phyloP scores from a whole-genome alignment of 768 basidiomycete genomes.

The Collybiopsis luxurians region DNA sequence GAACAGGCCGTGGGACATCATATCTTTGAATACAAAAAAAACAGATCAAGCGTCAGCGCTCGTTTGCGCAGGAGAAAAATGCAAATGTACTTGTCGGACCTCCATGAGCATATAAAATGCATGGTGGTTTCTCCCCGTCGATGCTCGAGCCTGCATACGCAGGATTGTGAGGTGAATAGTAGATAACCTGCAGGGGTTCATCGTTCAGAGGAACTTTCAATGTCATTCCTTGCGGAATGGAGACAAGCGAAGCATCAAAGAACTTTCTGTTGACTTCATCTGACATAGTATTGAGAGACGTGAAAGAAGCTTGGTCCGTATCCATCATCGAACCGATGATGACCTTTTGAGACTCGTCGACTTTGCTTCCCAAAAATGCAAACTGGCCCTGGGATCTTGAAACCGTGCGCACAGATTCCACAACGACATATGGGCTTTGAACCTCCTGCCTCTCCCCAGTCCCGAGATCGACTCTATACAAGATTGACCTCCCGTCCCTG shows the following conservation, averaged over 20 bases:
- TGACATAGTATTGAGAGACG: not conserved
- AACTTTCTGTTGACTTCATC: slow-evolving; percentile 1
- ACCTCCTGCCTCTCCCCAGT: slow-evolving; percentile 26
- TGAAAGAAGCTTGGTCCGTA: slow-evolving; percentile 10
- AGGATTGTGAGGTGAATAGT: slow-evolving; percentile 67
- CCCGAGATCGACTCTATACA: slow-evolving; percentile 24
- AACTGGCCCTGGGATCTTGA: slow-evolving; percentile 24
- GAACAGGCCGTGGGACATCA: slow-evolving; percentile 40
- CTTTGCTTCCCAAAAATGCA: slow-evolving; percentile 43
- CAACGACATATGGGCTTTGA: slow-evolving; percentile 40
- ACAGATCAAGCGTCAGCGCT: too few species aligned
- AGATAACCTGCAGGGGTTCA: slow-evolving; percentile 56
- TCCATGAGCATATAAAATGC: slow-evolving; percentile 64
- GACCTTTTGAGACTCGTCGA: slow-evolving; percentile 39
- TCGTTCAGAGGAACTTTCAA: slow-evolving; percentile 21
- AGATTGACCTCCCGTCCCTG: slow-evolving; percentile 22
- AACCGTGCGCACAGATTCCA: slow-evolving; percentile 33
- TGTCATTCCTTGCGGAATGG: slow-evolving; percentile 23
- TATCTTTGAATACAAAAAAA: slow-evolving; percentile 9
- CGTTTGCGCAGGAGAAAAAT: not conserved
- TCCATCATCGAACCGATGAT: slow-evolving; percentile 16
- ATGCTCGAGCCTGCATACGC: slow-evolving; percentile 44
- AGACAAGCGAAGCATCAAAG: slow-evolving; percentile 15
- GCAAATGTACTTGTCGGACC: slow-evolving; percentile 53
- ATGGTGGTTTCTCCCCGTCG: slow-evolving; percentile 61